Evolutionary conservation across 352 stramenopile genomes (phyloP).

Genomic region (Elongisporangium anandrum): DNA sequence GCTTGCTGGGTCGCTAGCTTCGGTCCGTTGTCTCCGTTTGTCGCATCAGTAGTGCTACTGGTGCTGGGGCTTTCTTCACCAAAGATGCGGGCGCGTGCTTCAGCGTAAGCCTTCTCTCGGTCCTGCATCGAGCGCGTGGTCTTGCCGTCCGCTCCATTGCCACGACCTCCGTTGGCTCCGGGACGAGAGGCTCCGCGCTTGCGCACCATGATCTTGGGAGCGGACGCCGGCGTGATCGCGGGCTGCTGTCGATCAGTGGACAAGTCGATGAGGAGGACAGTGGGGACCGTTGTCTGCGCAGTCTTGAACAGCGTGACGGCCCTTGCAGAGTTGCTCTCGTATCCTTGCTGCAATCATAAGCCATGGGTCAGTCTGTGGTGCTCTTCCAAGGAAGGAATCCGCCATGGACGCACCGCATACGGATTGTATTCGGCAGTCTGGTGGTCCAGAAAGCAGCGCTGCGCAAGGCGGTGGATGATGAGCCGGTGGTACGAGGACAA

Average conservation of each 20-base stretch:
- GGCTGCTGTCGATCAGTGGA: conserved; percentile 64
- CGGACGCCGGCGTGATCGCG: conserved; percentile 59
- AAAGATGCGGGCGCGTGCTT: conserved; percentile 94
- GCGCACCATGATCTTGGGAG: conserved; percentile 92
- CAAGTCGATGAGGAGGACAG: conserved; percentile 86
- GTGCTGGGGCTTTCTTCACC: conserved; percentile 37
- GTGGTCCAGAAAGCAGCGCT: conserved; percentile 90
- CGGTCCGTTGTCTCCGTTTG: conserved; percentile 1
- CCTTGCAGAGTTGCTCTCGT: conserved; percentile 62
- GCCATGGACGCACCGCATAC: conserved; percentile 19
- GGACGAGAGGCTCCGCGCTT: conserved; percentile 40
- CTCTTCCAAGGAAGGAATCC: neutral
- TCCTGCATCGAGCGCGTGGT: conserved; percentile 84
- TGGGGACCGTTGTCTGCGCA: conserved; percentile 65
- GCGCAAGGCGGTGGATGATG: conserved; percentile 90
- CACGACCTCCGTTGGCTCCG: conserved; percentile 26
- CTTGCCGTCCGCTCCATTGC: conserved; percentile 24
- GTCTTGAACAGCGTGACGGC: conserved; percentile 90
- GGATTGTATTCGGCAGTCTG: conserved; percentile 78
- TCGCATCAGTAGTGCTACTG: conserved; percentile 6
- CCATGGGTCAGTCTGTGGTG: neutral
- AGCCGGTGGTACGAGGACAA: conserved; percentile 86
- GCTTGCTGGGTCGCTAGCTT: conserved; percentile 39
- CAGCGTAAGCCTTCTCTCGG: conserved; percentile 92
- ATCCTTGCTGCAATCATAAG: conserved; percentile 13